Evolutionary conservation across 2,329 filamentous ascomycete species (phyloP), one percentile per base, ranked within the genome.

Genomic region (Phoma herbarum): DNA sequence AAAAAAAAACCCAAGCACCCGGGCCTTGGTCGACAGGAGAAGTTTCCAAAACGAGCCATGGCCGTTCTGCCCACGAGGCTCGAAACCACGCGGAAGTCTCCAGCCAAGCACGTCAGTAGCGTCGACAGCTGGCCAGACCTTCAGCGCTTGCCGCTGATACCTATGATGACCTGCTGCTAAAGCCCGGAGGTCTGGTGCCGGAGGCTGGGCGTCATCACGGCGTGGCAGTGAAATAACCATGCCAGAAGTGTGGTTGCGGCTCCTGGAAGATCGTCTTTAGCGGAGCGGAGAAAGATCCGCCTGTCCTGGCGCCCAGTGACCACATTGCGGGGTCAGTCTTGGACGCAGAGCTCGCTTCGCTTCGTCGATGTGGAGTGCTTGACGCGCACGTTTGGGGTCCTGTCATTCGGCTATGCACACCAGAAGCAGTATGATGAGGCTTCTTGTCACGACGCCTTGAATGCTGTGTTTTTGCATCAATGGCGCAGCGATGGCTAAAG

Each of bases 321-420:
- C 60, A 66, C 23, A 59, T 50, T 66, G 64, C 62, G 64, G 64
- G 62, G 64, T 62, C 48, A 23, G 31, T 39, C 58, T 66, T 61
- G 58, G 62, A 49, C 11, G 39, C 37, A 20, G 31, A 35, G 10
- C 31, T 35, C 12, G 29, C 11, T 12, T 16, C 4, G 10, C 33
- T 20, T 4, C 25, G 20, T 33, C 47, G 33, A 48, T 54, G 35
- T 45, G 42, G 51, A 47, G 31, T 22, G 46, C 39, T 25, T 23
- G 16, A 9, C 33, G 7, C 4, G 31, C 47, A 51, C 47, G 16
- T 35, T 18, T 39, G 23, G 41, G 31, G 25, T 39, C 26, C n/a
- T n/a, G n/a, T n/a, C n/a, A n/a, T n/a, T n/a, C n/a, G n/a, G n/a
- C n/a, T n/a, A n/a, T n/a, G n/a, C n/a, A n/a, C n/a, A n/a, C n/a